A percentile compares a stretch with the other conserved stretches of the same genome.
phyloP scores from a whole-genome alignment of 2,329 filamentous ascomycete genomes.

The Polychaeton citri region DNA sequence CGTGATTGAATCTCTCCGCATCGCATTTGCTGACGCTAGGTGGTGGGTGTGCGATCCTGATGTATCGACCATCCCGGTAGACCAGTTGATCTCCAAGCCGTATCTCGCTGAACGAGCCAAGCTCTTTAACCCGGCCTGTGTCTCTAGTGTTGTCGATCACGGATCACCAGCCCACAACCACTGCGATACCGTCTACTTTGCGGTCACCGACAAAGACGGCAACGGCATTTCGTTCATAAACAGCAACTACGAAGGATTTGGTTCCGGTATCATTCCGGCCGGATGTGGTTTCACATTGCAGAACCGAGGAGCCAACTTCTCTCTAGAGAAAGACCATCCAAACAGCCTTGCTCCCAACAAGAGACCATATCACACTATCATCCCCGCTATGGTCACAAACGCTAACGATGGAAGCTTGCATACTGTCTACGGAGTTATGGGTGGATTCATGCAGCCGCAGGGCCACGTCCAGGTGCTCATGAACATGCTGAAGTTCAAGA shows the following conservation, averaged over 20 bases:
- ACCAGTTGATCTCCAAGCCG: constrained; percentile 54
- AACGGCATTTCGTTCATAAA: constrained; percentile 97
- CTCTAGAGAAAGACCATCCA: constrained; percentile 54
- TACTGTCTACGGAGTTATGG: constrained; percentile 90
- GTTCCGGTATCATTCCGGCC: constrained; percentile 69
- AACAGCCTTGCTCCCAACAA: constrained; percentile 72
- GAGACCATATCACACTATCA: constrained; percentile 94
- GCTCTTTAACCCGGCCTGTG: constrained; percentile 44
- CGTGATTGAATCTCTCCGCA: constrained; percentile 73
- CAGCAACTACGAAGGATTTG: constrained; percentile 83
- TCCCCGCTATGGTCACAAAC: constrained; percentile 81
- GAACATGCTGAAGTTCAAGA: constrained; percentile 71
- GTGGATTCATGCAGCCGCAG: constrained; percentile 96
- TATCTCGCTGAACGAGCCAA: constrained; percentile 62
- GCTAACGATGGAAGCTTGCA: constrained; percentile 59
- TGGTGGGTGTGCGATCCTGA: constrained; percentile 87
- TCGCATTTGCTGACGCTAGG: constrained; percentile 76
- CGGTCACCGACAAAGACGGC: constrained; percentile 64
- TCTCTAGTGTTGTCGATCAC: constrained; percentile 44
- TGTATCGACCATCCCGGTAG: constrained; percentile 53
- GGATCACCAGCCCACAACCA: constrained; percentile 75
- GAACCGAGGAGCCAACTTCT: constrained; percentile 83
- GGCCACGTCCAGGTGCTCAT: constrained; percentile 88
- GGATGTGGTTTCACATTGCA: constrained; percentile 90
- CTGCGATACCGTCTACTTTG: constrained; percentile 91